These are phyloP conservation scores for Clathrospora elynae DNA, from an alignment of 2,329 filamentous ascomycete species.

Conservation along the genomic window DNA sequence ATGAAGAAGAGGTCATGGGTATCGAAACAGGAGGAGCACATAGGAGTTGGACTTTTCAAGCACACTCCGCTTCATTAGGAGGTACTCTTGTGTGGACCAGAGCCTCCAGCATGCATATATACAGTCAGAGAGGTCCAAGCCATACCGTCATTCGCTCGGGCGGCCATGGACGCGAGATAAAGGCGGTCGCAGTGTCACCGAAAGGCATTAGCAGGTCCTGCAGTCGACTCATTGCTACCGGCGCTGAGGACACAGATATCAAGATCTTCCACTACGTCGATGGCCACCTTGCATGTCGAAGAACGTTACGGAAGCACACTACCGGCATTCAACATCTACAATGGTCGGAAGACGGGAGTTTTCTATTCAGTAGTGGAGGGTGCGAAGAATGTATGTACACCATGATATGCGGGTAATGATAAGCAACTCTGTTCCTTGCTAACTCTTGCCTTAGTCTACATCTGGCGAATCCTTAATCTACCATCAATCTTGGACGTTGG, in stretches of 20 bases:
- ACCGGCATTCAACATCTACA: constrained; percentile 81
- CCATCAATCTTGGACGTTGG: constrained; percentile 58
- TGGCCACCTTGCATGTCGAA: constrained; percentile 56
- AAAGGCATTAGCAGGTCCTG: constrained; percentile 6
- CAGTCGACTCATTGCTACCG: constrained; percentile 63
- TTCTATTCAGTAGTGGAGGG: constrained; percentile 84
- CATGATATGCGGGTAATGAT: background rate
- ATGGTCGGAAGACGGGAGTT: constrained; percentile 70
- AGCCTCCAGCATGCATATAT: constrained; percentile 60
- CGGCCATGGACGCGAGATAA: constrained; percentile 86
- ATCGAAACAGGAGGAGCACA: constrained; percentile 87
- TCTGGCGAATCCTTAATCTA: constrained; percentile 71
- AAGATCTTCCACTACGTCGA: constrained; percentile 67
- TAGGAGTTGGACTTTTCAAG: constrained; percentile 70
- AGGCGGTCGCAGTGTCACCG: constrained; percentile 59
- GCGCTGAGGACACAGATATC: constrained; percentile 74
- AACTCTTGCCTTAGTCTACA: constrained; percentile 61
- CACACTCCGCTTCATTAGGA: constrained; percentile 25
- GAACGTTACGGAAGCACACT: constrained; percentile 75
- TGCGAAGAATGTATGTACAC: constrained; percentile 67
- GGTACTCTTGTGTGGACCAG: constrained; percentile 76
- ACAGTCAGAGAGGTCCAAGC: constrained; percentile 46
- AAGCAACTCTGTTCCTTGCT: too few relatives aligned
- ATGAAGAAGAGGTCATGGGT: constrained; percentile 69
- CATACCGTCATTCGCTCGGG: constrained; percentile 66